Conservation (phyloP, 495 filamentous ascomycete genomes). For the Talaromyces nanjingensis region DNA sequence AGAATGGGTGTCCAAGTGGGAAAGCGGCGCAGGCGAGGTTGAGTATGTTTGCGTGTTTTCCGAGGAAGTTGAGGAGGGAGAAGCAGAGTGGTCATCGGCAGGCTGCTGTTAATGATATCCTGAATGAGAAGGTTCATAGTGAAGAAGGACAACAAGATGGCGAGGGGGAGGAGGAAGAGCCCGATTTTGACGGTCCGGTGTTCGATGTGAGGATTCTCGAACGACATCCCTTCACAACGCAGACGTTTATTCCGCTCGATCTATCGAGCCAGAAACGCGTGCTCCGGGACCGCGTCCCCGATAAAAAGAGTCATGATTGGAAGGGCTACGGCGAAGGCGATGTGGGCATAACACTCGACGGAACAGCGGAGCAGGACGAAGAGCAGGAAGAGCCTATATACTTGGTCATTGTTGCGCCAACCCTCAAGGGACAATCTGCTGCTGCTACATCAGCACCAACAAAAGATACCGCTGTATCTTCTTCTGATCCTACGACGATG, state of each 20-base stretch:
- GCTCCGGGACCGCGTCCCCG: background rate
- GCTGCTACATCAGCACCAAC: constrained; percentile 22
- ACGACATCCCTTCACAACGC: constrained; percentile 87
- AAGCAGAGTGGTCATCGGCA: background rate
- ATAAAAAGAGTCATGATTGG: constrained; percentile 8
- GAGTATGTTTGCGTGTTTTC: constrained; percentile 87
- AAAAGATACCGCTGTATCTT: background rate
- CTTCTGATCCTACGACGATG: background rate
- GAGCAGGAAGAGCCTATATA: constrained; percentile 39
- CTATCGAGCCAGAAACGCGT: constrained; percentile 28
- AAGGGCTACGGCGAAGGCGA: constrained; percentile 20
- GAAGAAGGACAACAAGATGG: constrained; percentile 6
- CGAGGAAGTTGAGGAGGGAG: constrained; percentile 43
- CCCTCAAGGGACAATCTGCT: constrained; percentile 28
- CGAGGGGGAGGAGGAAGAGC: constrained; percentile 16
- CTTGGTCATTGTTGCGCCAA: constrained; percentile 90
- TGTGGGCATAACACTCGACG: background rate
- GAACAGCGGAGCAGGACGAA: constrained; percentile 3
- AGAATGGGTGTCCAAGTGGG: constrained; percentile 52
- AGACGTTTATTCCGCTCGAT: constrained; percentile 82
- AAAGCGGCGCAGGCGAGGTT: constrained; percentile 54
- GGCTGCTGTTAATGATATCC: background rate
- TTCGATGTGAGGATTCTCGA: constrained; percentile 76
- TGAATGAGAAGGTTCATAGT: background rate
- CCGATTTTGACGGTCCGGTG: constrained; percentile 17